Conservation (phyloP, 2,329 filamentous ascomycete species). For the Pseudogymnoascus destructans region DNA sequence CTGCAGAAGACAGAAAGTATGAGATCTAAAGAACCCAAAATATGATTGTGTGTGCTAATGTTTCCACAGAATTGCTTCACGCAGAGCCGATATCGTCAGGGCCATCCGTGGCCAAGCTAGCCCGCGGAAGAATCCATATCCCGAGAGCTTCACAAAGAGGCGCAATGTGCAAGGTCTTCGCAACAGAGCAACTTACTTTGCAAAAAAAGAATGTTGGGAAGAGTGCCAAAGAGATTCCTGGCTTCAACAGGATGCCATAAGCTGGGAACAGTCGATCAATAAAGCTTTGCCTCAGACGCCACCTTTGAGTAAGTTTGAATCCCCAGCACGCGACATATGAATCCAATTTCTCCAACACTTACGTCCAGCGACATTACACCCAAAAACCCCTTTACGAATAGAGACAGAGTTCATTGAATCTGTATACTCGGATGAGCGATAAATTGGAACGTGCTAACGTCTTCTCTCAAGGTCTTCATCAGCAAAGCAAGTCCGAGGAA, state of each 20-base stretch:
- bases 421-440: not conserved
- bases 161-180: not conserved
- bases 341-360: not conserved
- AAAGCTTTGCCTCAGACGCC: conserved; percentile 3
- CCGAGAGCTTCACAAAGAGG: conserved; percentile 1
- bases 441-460: not conserved
- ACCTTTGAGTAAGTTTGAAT: not conserved
- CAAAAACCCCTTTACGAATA: not conserved
- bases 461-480: not conserved
- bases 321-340: not conserved
- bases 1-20: conserved; percentile 2
- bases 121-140: not conserved
- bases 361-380: not conserved
- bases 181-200: conserved; percentile 3
- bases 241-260: conserved; percentile 1
- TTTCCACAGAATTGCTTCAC: not conserved
- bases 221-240: not conserved
- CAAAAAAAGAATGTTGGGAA: not conserved
- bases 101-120: not conserved
- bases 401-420: not conserved
- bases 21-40: not conserved
- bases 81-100: not conserved
- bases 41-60: not conserved
- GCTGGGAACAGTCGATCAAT: not conserved
- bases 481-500: not conserved